phyloP scores from a whole-genome alignment of 1,139 yeast species.

The Yamadazyma mexicana region DNA sequence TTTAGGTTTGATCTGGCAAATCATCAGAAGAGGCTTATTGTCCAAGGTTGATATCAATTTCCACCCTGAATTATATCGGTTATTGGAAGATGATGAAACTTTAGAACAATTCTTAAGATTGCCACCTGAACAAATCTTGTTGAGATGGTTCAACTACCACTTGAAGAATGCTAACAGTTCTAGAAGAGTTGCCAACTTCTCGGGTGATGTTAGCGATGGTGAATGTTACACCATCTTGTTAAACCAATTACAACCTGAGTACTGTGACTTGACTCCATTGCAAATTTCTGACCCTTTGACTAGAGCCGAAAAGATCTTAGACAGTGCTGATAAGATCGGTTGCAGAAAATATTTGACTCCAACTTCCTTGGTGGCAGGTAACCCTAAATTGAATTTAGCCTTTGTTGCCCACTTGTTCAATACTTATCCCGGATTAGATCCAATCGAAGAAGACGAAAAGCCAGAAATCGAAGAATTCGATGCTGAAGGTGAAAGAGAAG shows the following conservation, averaged over 20 bases:
- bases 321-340: conserved; percentile 85
- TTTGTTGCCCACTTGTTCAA: conserved; percentile 96
- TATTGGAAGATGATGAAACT: conserved; percentile 95
- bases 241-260: conserved; percentile 82
- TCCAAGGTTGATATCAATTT: conserved; percentile 92
- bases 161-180: conserved; percentile 90
- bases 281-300: conserved; percentile 67
- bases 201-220: conserved; percentile 89
- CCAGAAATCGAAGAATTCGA: conserved; percentile 93
- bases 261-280: conserved; percentile 80
- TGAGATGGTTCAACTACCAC: conserved; percentile 97
- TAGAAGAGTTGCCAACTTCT: conserved; percentile 82
- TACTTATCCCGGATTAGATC: conserved; percentile 95
- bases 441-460: conserved; percentile 87
- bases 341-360: conserved; percentile 96
- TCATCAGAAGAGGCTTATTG: conserved; percentile 91
- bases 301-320: conserved; percentile 85
- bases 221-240: conserved; percentile 90
- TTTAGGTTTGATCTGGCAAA: conserved; percentile 96
- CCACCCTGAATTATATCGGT: conserved; percentile 94
- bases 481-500: conserved; percentile 99
- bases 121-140: conserved; percentile 95
- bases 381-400: conserved; percentile 93
- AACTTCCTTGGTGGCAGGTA: conserved; percentile 89
- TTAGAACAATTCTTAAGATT: conserved; percentile 92